phyloP scores from a whole-genome alignment of 192 early-diverging fungal genomes.

The Allomyces arbusculus region DNA sequence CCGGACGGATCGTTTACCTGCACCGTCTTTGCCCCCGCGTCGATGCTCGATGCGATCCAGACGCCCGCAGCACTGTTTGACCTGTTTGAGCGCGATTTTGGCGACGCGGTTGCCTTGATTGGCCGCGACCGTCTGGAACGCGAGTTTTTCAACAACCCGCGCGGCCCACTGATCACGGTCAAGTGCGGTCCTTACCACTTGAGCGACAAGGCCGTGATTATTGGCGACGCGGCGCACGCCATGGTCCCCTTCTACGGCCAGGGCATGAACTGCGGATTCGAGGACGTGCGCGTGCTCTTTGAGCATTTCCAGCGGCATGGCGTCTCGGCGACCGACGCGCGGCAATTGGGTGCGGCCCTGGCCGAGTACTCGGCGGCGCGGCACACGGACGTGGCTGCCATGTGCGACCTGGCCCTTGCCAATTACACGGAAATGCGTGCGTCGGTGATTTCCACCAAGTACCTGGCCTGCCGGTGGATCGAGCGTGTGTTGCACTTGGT shows the following conservation, averaged over 20 bases:
- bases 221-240: constrained; percentile 91
- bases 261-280: constrained; percentile 98
- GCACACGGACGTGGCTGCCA: constrained; percentile 56
- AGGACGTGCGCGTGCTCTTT: constrained; percentile 60
- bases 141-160: constrained; percentile 68
- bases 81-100: constrained; percentile 58
- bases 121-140: constrained; percentile 43
- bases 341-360: constrained; percentile 33
- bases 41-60: constrained; percentile 51
- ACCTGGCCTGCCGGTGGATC: constrained; percentile 54
- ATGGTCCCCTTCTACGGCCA: constrained; percentile 98
- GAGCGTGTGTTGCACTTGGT: constrained; percentile 53
- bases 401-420: constrained; percentile 80
- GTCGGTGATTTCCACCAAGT: constrained; percentile 49
- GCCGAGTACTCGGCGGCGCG: constrained; percentile 49
- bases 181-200: constrained; percentile 78
- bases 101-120: constrained; percentile 56
- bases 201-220: constrained; percentile 47
- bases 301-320: constrained; percentile 30
- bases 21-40: constrained; percentile 88
- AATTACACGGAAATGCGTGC: constrained; percentile 91
- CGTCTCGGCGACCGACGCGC: constrained; percentile 5
- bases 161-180: constrained; percentile 61
- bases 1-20: constrained; percentile 84
- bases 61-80: constrained; percentile 32